Conservation (phyloP, 768 basidiomycete species). For the Mycena galopus region DNA sequence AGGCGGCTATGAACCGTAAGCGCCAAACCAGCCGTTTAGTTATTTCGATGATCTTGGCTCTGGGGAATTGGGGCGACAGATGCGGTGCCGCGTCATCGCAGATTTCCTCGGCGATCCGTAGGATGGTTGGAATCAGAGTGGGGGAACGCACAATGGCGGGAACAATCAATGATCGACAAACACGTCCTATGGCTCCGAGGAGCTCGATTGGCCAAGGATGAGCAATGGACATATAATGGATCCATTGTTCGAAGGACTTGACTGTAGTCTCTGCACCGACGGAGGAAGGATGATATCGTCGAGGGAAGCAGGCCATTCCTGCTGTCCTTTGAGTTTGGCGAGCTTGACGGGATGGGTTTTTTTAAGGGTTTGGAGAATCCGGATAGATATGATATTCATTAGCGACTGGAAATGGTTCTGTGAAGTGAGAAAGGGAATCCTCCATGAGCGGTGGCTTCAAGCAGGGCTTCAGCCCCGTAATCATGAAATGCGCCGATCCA, state of each 20-base stretch:
- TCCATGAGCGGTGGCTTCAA: not conserved
- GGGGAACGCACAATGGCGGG: constrained; percentile 13
- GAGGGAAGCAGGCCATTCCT: constrained; percentile 18
- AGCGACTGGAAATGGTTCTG: not conserved
- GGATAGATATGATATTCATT: not conserved
- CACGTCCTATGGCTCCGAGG: not conserved
- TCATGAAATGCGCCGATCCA: constrained; percentile 5
- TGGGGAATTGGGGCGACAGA: not conserved
- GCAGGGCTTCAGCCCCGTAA: not conserved
- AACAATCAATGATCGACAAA: not conserved
- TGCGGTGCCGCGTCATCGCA: not conserved
- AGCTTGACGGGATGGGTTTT: constrained; percentile 15
- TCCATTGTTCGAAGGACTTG: constrained; percentile 21
- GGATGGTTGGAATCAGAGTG: constrained; percentile 17
- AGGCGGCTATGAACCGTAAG: not conserved
- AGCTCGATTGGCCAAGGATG: constrained; percentile 19
- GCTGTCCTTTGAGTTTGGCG: not conserved
- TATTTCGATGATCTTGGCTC: not conserved
- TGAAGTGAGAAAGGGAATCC: not conserved
- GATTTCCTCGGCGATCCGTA: not conserved
- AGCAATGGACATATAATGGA: not conserved
- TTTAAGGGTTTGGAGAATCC: not conserved
- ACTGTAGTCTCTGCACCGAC: not conserved
- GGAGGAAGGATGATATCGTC: constrained; percentile 12
- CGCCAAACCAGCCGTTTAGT: not conserved